phyloP scores from a whole-genome alignment of 148 eudicot genomes.

The Rhododendron molle region DNA sequence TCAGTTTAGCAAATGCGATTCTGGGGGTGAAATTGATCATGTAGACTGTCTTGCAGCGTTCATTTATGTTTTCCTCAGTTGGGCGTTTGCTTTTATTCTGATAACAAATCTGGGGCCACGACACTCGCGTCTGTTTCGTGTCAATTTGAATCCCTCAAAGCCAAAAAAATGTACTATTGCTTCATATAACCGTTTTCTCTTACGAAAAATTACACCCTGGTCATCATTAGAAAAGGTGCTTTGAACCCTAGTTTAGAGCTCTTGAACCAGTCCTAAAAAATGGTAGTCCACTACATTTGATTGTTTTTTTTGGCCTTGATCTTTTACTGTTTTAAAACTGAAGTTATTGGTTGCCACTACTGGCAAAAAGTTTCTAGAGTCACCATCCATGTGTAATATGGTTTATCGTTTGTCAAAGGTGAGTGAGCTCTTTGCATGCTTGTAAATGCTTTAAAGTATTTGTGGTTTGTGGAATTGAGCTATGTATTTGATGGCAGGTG shows the following conservation, averaged over 20 bases:
- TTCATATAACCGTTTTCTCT: neutral
- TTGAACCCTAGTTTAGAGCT: neutral
- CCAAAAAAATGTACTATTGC: neutral
- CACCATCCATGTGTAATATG: neutral
- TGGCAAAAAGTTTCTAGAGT: neutral
- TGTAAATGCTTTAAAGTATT: neutral
- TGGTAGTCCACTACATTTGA: neutral
- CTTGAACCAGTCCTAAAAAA: neutral
- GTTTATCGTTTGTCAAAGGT: neutral
- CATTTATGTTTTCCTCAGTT: neutral
- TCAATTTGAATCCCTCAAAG: neutral
- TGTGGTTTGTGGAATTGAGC: neutral
- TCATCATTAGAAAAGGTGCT: neutral
- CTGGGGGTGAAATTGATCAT: neutral
- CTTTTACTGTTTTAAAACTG: neutral
- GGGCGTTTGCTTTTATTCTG: neutral
- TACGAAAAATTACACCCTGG: neutral
- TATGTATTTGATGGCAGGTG: constrained; percentile 46
- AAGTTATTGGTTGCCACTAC: neutral
- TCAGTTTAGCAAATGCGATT: neutral
- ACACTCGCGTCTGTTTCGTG: neutral
- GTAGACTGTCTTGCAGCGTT: neutral
- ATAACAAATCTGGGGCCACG: neutral
- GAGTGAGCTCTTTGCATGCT: neutral
- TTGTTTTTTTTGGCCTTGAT: neutral